phyloP scores from a whole-genome alignment of 352 stramenopile species.

The Globisporangium solare region DNA sequence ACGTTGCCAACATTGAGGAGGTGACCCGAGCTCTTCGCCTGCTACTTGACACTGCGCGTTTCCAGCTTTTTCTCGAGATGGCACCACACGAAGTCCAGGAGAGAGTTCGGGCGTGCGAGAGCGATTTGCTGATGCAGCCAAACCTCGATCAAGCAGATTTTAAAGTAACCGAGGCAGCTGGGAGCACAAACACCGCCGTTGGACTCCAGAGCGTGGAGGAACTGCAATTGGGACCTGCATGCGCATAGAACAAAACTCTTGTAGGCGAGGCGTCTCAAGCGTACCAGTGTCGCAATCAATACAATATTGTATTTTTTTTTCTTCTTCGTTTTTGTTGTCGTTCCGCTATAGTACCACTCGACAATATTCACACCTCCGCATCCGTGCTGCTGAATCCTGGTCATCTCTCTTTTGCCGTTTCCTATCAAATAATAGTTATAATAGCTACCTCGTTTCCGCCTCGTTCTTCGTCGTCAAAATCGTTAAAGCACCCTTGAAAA shows the following conservation, averaged over 20 bases:
- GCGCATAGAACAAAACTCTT: constrained; percentile 4
- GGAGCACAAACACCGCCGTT: not conserved
- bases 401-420: constrained; percentile 2
- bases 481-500: constrained; percentile 9
- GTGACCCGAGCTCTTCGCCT: not conserved
- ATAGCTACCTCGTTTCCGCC: constrained; percentile 14
- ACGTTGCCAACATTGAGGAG: not conserved
- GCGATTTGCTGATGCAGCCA: not conserved
- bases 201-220: not conserved
- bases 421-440: constrained; percentile 20
- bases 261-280: not conserved
- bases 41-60: constrained; percentile 4
- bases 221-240: not conserved
- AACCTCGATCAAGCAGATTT: not conserved
- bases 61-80: constrained; percentile 14
- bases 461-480: constrained; percentile 9
- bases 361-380: constrained; percentile 38
- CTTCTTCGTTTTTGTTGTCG: constrained; percentile 7
- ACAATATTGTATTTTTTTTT: constrained; percentile 17
- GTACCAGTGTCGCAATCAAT: not conserved
- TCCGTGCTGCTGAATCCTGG: constrained; percentile 6
- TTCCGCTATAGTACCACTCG: constrained; percentile 42
- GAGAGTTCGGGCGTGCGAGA: not conserved
- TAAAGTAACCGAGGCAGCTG: not conserved
- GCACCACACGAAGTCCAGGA: not conserved